Evolutionary conservation across 2,329 filamentous ascomycete species (phyloP), one percentile per base, ranked within the genome.

Genomic region (Fusarium bactridioides): DNA sequence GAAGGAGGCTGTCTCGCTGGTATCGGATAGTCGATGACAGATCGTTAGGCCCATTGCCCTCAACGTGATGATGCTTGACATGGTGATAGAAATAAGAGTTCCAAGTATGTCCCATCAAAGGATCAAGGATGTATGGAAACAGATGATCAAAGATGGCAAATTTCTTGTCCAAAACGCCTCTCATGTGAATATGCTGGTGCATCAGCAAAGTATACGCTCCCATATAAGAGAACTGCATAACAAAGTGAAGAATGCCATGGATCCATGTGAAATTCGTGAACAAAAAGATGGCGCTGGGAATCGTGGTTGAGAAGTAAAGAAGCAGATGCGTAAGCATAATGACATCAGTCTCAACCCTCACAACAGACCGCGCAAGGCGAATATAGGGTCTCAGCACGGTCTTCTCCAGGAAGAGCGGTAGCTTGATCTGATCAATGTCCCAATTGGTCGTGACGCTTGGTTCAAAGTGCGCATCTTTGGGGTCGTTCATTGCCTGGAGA

Each of bases 1-100:
- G 84, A 69, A 82, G 82, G 4, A 90, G 67, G 60, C 88, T 87
- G 78, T 95, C 93, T 10, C 93, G 88, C 78, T 94, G 92, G 79
- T 93, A 95, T 19, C 91, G 87, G 41, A 95, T 87, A 1, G 93
- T 95, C 0, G 92, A 92, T 3, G 91, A 93, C 1, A 94, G 85
- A 77, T 95, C 93, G 51, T 91, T 87, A 0, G 92, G 92, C 0
- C 93, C 93, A 76, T 95, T 95, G 69, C 90, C 91, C 81, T 95
- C 93, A 61, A 95, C 90, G 73, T 95, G 93, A 78, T 95, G 93
- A 78, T 94, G 92, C 84, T 95, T 95, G 78, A 95, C 92, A 77
- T 95, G 93, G 78, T 95, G 93, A 78, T 94, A 95, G 79, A 88
- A 95, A 82, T 95, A 95, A 4, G 91, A 91, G 82, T 95, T 94